Conservation (phyloP, 257 asterid species). For the Haberlea rhodopensis region DNA sequence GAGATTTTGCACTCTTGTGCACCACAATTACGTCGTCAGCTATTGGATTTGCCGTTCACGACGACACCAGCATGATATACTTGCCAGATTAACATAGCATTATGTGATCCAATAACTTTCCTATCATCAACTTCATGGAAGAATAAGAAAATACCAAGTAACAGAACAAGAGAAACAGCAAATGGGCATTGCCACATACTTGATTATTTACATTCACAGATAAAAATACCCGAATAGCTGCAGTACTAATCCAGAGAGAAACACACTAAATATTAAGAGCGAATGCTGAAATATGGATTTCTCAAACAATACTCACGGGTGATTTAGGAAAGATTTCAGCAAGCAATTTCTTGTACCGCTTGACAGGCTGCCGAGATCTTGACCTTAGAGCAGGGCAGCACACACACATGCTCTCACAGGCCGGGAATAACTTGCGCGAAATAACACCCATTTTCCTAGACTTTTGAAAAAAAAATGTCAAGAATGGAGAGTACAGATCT, state of each 20-base stretch:
- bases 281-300: constrained; percentile 2
- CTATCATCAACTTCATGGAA: not conserved
- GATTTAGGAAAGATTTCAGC: constrained; percentile 92
- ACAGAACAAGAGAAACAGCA: not conserved
- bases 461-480: not conserved
- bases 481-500: not conserved
- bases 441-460: constrained; percentile 75
- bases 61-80: not conserved
- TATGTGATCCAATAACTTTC: not conserved
- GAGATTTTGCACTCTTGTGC: not conserved
- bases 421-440: constrained; percentile 93
- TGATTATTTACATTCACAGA: not conserved
- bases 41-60: not conserved
- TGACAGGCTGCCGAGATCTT: constrained; percentile 92
- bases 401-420: constrained; percentile 96
- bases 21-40: not conserved
- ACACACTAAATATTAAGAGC: constrained; percentile 1
- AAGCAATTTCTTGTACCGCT: constrained; percentile 92
- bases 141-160: not conserved
- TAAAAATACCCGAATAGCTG: not conserved
- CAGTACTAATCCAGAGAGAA: not conserved
- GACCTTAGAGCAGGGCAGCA: constrained; percentile 99
- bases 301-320: constrained; percentile 54
- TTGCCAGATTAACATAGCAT: not conserved
- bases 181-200: not conserved